phyloP scores from a whole-genome alignment of 2,329 filamentous ascomycete genomes.

The Amauroascus verrucosus region DNA sequence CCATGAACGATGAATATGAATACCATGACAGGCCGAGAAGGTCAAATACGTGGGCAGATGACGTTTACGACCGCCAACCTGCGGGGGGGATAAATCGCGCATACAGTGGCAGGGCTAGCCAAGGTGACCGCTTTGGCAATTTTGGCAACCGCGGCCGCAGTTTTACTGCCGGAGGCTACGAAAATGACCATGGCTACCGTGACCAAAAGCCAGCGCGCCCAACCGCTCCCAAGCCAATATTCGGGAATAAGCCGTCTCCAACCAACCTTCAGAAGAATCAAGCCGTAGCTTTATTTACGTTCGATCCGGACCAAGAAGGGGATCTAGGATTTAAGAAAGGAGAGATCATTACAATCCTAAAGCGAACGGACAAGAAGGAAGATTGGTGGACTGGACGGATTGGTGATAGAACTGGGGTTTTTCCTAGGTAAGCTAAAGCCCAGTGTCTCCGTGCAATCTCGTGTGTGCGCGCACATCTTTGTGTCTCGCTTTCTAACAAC shows the following conservation, averaged over 20 bases:
- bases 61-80: constrained; percentile 38
- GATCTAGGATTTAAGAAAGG: constrained; percentile 96
- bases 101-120: constrained; percentile 25
- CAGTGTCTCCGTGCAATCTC: neutral
- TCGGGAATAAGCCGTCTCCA: constrained; percentile 44
- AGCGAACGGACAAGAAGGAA: constrained; percentile 85
- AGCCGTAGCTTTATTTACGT: constrained; percentile 83
- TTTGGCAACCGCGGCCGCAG: constrained; percentile 11
- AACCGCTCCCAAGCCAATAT: constrained; percentile 80
- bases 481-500: neutral
- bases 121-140: constrained; percentile 28
- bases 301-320: constrained; percentile 85
- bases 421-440: constrained; percentile 57
- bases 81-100: constrained; percentile 27
- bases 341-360: constrained; percentile 86
- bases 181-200: constrained; percentile 45
- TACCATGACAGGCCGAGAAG: constrained; percentile 44
- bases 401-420: constrained; percentile 76
- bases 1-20: constrained; percentile 43
- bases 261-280: constrained; percentile 51
- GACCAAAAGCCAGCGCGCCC: constrained; percentile 64
- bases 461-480: constrained; percentile 9
- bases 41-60: constrained; percentile 42
- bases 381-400: constrained; percentile 98
- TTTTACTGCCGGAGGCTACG: constrained; percentile 26